Percentiles rank a stretch among this genome's conserved stretches.
phyloP scores from a whole-genome alignment of 2,329 filamentous ascomycete species.

The Xylariaceae sp. region DNA sequence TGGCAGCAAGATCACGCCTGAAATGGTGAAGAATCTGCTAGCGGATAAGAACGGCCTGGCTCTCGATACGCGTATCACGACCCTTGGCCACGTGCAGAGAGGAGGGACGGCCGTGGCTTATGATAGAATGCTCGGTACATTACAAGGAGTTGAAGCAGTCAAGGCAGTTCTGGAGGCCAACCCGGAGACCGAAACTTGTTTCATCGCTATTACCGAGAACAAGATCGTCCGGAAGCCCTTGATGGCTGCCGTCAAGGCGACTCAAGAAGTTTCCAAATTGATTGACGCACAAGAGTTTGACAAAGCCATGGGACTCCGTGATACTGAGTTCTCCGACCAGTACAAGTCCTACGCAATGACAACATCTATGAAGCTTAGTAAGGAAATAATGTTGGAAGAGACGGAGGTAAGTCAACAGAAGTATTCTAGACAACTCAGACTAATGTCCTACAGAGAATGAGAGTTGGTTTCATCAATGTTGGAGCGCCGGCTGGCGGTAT shows the following conservation, averaged over 20 bases:
- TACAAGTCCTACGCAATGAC: slow-evolving; percentile 91
- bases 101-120: slow-evolving; percentile 92
- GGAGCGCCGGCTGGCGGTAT: slow-evolving; percentile 96
- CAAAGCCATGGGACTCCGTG: slow-evolving; percentile 83
- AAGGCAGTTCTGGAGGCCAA: slow-evolving; percentile 88
- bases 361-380: slow-evolving; percentile 77
- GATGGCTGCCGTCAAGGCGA: slow-evolving; percentile 86
- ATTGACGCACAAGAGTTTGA: slow-evolving; percentile 88
- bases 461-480: slow-evolving; percentile 94
- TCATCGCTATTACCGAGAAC: slow-evolving; percentile 97
- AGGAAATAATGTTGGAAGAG: slow-evolving; percentile 68
- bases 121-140: slow-evolving; percentile 88
- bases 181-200: slow-evolving; percentile 86
- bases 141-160: slow-evolving; percentile 94
- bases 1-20: slow-evolving; percentile 81
- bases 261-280: slow-evolving; percentile 80
- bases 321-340: slow-evolving; percentile 93
- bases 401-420: slow-evolving; percentile 63
- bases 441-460: slow-evolving; percentile 71
- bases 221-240: slow-evolving; percentile 92
- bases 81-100: slow-evolving; percentile 95
- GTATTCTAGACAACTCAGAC: slow-evolving; percentile 14
- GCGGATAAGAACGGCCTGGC: slow-evolving; percentile 75
- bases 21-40: slow-evolving; percentile 87
- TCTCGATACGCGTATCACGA: slow-evolving; percentile 92